Evolutionary conservation across 2,329 filamentous ascomycete species (phyloP), one percentile per base, ranked within the genome.

Genomic region (Arthrobotrys conoides): DNA sequence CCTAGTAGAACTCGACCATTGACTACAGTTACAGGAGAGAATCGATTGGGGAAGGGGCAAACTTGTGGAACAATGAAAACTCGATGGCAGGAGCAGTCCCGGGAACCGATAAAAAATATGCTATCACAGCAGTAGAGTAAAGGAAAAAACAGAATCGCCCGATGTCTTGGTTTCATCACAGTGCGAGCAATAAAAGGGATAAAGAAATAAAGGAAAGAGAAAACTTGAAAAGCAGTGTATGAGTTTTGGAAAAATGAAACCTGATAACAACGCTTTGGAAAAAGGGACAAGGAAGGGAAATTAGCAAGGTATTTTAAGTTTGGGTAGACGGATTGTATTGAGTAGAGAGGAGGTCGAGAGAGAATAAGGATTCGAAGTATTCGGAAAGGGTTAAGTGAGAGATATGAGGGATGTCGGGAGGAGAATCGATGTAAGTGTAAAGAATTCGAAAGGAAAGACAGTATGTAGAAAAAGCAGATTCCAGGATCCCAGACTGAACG

Each of bases 401-500:
- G 14, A n/a, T n/a, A n/a, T n/a, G 4, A 20, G 59, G 22, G 22
- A n/a, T 48, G 53, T 53, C 16, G 24, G 20, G 30, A 33, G 27
- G 44, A n/a, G 63, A 49, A 12, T 44, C 30, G 33, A 53, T 24
- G 27, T 61, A 51, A 36, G 33, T 14, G 16, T 27, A 14, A 55
- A 16, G 9, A 36, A 30, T 46, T 33, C 10, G 24, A 53, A 55
- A 36, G 33, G 12, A 59, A 67, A 41, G 24, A 18, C 8, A 9
- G 22, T 41, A 27, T 41, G 33, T 63, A 51, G 5, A 63, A 24
- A 51, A 68, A 69, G 51, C 59, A 72, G 46, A 53, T 63, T 71
- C 68, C 68, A 53, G 49, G 64, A 41, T 72, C 73, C 61, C 51
- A 53, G 57, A 44, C 27, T 59, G n/a, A 76, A 78, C 75, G 75